Evolutionary conservation across 1,284 basidiomycete species (phyloP).

Genomic region (Rhodotorula sp.): DNA sequence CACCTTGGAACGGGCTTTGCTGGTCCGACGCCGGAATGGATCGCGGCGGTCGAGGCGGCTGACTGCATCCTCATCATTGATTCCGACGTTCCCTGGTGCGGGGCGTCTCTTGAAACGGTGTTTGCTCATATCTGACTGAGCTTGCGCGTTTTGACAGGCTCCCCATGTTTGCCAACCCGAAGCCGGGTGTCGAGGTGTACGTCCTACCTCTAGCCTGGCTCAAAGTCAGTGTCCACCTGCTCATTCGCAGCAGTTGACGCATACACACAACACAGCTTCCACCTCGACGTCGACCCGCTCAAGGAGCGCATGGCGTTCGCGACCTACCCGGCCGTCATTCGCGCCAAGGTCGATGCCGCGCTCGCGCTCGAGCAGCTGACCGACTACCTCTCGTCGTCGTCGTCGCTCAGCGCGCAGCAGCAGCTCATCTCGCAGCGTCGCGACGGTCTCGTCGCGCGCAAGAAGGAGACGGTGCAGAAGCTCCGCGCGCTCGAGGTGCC

Average conservation of each 20-base stretch:
- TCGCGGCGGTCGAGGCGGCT: slow-evolving; percentile 57
- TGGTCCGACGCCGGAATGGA: slow-evolving; percentile 51
- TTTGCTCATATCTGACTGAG: neutral
- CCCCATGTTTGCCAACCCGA: slow-evolving; percentile 57
- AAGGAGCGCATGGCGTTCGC: slow-evolving; percentile 50
- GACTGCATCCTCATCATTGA: slow-evolving; percentile 67
- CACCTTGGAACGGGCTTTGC: slow-evolving; percentile 59
- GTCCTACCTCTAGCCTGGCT: neutral
- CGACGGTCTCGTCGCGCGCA: slow-evolving; percentile 4
- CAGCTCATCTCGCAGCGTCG: slow-evolving; percentile 8
- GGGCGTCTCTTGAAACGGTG: neutral
- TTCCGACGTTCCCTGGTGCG: slow-evolving; percentile 63
- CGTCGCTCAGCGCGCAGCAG: slow-evolving; percentile 5
- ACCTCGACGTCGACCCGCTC: slow-evolving; percentile 66
- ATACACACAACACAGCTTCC: slow-evolving; percentile 57
- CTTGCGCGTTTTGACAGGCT: slow-evolving; percentile 47
- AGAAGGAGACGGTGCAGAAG: neutral
- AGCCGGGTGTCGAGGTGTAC: slow-evolving; percentile 25
- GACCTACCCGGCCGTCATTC: slow-evolving; percentile 39
- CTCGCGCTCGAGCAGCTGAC: slow-evolving; percentile 59
- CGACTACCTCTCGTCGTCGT: slow-evolving; percentile 26
- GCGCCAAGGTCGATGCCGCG: slow-evolving; percentile 62
- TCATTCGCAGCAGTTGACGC: slow-evolving; percentile 19
- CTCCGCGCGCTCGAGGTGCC: slow-evolving; percentile 9
- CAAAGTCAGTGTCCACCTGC: neutral